Evolutionary conservation across 208 protist species (phyloP).

Genomic region (Angomonas deanei): DNA sequence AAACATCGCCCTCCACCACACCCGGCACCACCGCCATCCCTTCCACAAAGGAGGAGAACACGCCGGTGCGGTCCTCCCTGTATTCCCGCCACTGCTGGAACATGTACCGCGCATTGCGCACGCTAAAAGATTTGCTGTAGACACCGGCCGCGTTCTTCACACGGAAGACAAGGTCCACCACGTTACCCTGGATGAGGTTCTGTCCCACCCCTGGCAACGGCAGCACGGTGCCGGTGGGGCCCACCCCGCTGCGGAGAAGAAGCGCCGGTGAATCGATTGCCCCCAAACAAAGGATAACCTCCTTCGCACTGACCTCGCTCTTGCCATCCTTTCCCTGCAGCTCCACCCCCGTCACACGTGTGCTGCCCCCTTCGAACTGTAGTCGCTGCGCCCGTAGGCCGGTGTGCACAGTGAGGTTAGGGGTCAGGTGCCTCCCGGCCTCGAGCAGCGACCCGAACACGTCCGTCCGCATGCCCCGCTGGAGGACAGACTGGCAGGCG

Average conservation of each 20-base stretch:
- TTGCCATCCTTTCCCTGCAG: constrained; percentile 17
- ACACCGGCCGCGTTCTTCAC: constrained; percentile 16
- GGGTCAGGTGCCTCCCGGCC: constrained; percentile 16
- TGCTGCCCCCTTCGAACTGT: constrained; percentile 31
- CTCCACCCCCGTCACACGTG: constrained; percentile 19
- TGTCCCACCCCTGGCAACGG: constrained; percentile 77
- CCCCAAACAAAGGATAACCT: neutral
- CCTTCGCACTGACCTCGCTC: constrained; percentile 14
- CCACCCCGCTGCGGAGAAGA: constrained; percentile 1
- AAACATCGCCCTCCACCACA: constrained; percentile 32
- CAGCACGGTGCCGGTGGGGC: constrained; percentile 44
- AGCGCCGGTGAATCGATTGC: neutral
- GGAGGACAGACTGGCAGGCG: constrained; percentile 45
- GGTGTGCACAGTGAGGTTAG: constrained; percentile 33
- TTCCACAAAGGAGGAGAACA: constrained; percentile 56
- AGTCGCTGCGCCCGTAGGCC: constrained; percentile 32
- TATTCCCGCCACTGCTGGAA: constrained; percentile 66
- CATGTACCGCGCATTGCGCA: constrained; percentile 47
- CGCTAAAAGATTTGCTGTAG: constrained; percentile 62
- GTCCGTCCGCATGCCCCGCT: constrained; percentile 31
- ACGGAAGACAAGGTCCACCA: constrained; percentile 49
- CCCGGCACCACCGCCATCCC: constrained; percentile 49
- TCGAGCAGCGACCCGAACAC: constrained; percentile 46
- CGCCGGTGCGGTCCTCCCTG: constrained; percentile 47
- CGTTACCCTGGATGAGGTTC: constrained; percentile 54